A percentile compares a stretch with the other conserved stretches of the same genome.
These are phyloP conservation scores for Phaffia tasmanica DNA, from an alignment of 768 basidiomycete species.

Conservation along the genomic window DNA sequence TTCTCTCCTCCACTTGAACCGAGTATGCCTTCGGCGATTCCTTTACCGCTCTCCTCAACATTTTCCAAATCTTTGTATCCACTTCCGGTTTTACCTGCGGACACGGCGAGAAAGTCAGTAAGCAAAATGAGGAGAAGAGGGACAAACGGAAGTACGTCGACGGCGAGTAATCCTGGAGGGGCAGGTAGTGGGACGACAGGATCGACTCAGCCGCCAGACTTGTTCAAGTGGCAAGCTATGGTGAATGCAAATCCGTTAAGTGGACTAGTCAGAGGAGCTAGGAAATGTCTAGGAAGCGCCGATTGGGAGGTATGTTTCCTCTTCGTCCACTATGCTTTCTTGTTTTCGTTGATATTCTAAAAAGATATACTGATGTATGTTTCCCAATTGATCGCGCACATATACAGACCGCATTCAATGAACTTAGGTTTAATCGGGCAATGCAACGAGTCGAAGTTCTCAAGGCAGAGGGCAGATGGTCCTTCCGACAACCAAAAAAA, in stretches of 20 bases:
- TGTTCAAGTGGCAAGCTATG: constrained; percentile 58
- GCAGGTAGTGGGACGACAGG: neutral
- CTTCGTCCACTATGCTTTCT: neutral
- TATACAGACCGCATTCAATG: constrained; percentile 49
- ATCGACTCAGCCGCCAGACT: constrained; percentile 42
- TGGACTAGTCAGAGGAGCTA: constrained; percentile 55
- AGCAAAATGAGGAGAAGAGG: constrained; percentile 16
- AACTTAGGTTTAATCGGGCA: constrained; percentile 64
- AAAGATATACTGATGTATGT: constrained; percentile 34
- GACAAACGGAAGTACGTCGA: constrained; percentile 1
- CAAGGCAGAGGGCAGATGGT: constrained; percentile 72
- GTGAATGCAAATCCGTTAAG: constrained; percentile 66
- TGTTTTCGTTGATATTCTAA: constrained; percentile 8
- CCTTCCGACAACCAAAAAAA: constrained; percentile 89
- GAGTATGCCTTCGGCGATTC: neutral
- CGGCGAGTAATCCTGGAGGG: neutral
- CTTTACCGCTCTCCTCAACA: constrained; percentile 25
- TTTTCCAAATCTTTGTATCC: constrained; percentile 28
- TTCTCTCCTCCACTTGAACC: neutral
- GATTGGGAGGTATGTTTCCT: constrained; percentile 63
- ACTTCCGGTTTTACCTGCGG: constrained; percentile 23
- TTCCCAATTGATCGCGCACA: neutral
- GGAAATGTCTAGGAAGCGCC: constrained; percentile 64
- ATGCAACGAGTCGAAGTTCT: constrained; percentile 74
- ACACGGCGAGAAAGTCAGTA: constrained; percentile 16